phyloP scores from a whole-genome alignment of 768 basidiomycete genomes.

The Gyrodon lividus region DNA sequence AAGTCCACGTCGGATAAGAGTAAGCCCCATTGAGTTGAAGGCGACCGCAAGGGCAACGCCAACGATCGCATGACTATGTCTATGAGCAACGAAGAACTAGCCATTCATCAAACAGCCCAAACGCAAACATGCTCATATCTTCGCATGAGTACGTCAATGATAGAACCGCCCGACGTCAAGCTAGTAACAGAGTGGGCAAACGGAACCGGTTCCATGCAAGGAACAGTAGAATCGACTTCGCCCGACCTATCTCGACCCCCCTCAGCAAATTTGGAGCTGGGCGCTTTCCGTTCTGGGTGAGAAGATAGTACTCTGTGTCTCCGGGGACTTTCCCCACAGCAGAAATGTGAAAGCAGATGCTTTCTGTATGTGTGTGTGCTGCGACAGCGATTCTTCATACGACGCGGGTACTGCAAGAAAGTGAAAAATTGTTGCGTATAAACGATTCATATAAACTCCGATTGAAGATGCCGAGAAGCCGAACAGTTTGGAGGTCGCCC shows the following conservation, averaged over 20 bases:
- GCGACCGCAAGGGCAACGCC: constrained; percentile 34
- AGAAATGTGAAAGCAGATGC: constrained; percentile 42
- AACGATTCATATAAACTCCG: constrained; percentile 19
- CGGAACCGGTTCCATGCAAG: constrained; percentile 31
- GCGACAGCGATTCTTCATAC: constrained; percentile 84
- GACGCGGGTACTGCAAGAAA: constrained; percentile 38
- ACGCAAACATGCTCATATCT: constrained; percentile 72
- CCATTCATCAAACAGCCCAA: constrained; percentile 40
- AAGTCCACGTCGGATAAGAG: constrained; percentile 63
- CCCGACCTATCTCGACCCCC: constrained; percentile 47
- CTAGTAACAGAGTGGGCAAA: constrained; percentile 59
- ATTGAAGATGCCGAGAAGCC: constrained; percentile 8
- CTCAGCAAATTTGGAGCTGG: constrained; percentile 74
- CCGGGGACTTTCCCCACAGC: constrained; percentile 97
- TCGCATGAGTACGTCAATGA: constrained; percentile 53
- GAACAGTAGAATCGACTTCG: constrained; percentile 45
- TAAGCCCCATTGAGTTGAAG: constrained; percentile 92
- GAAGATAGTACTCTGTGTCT: constrained; percentile 67
- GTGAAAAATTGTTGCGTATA: constrained; percentile 22
- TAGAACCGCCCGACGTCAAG: constrained; percentile 35
- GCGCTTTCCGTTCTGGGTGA: constrained; percentile 65
- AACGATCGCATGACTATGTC: constrained; percentile 86
- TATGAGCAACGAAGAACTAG: constrained; percentile 72
- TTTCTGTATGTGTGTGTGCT: constrained; percentile 77
- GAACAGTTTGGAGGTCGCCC: neutral